Evolutionary conservation across 192 early-diverging fungal species (phyloP).

Genomic region (Bifiguratus adelaidae): DNA sequence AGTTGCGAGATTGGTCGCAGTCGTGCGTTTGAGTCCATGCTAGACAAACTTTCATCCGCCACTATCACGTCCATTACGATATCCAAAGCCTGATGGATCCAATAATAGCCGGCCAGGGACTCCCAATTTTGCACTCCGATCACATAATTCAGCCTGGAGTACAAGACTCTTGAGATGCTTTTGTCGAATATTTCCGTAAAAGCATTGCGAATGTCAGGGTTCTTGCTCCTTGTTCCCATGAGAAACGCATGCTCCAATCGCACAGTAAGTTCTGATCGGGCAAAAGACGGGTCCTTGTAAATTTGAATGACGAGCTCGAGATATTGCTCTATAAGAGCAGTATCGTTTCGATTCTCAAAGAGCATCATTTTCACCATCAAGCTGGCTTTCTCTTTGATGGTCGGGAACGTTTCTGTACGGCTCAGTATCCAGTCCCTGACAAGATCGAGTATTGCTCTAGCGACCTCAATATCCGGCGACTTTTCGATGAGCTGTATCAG

Average conservation of each 20-base stretch:
- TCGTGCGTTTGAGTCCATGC: too few relatives aligned
- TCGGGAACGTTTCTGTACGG: slow-evolving; percentile 80
- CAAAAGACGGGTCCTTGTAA: slow-evolving; percentile 74
- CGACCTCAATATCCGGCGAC: slow-evolving; percentile 61
- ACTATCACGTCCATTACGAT: slow-evolving; percentile 67
- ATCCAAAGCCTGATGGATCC: slow-evolving; percentile 88
- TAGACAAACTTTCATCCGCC: too few relatives aligned
- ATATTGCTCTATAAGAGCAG: slow-evolving; percentile 69
- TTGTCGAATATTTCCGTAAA: slow-evolving; percentile 78
- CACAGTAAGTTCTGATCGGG: slow-evolving; percentile 85
- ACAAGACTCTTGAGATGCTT: slow-evolving; percentile 59
- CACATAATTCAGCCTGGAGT: slow-evolving; percentile 76
- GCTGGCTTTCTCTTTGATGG: slow-evolving; percentile 92
- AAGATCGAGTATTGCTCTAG: slow-evolving; percentile 70
- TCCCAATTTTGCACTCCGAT: slow-evolving; percentile 96
- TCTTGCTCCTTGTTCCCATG: slow-evolving; percentile 72
- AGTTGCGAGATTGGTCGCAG: too few relatives aligned
- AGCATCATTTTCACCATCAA: slow-evolving; percentile 89
- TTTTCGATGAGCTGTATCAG: slow-evolving; percentile 81
- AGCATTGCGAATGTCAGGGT: slow-evolving; percentile 65
- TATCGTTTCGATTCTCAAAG: slow-evolving; percentile 60
- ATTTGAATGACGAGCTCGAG: slow-evolving; percentile 85
- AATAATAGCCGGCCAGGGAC: slow-evolving; percentile 70
- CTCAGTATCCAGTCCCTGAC: slow-evolving; percentile 80
- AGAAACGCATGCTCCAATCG: slow-evolving; percentile 92